These are phyloP conservation scores for Claviceps quebecensis DNA, from an alignment of 2,329 filamentous ascomycete genomes.

Conservation along the genomic window DNA sequence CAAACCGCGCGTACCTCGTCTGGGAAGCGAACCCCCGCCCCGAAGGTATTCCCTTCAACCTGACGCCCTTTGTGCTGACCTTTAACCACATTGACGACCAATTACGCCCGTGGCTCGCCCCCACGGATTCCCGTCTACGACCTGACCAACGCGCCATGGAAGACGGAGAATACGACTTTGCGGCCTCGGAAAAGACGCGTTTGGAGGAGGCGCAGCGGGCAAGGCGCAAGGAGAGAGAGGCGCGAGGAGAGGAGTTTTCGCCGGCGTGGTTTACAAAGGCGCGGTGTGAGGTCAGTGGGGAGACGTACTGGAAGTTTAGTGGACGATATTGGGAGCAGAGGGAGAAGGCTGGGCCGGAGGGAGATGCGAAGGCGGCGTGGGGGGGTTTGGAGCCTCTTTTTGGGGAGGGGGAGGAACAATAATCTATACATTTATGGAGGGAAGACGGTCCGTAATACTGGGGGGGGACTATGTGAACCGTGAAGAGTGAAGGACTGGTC, in stretches of 20 bases:
- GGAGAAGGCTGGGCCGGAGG: slow-evolving; percentile 46
- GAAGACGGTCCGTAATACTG: no score
- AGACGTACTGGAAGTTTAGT: slow-evolving; percentile 81
- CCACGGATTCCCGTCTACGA: slow-evolving; percentile 83
- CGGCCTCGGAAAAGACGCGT: slow-evolving; percentile 84
- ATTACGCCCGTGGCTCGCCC: slow-evolving; percentile 64
- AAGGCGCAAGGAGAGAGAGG: slow-evolving; percentile 58
- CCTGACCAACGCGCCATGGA: slow-evolving; percentile 98
- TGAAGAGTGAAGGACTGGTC: no score
- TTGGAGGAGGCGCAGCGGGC: slow-evolving; percentile 85
- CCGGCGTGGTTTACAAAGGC: slow-evolving; percentile 76
- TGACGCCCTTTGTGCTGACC: slow-evolving; percentile 89
- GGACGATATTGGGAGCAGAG: slow-evolving; percentile 76
- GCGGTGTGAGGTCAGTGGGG: slow-evolving; percentile 65
- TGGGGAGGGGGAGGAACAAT: slow-evolving; percentile 18
- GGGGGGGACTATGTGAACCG: no score
- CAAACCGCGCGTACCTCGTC: slow-evolving; percentile 70
- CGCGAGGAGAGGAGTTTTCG: slow-evolving; percentile 62
- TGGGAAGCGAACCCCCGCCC: slow-evolving; percentile 83
- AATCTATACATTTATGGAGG: no score
- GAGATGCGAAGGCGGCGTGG: slow-evolving; percentile 47
- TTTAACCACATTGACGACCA: slow-evolving; percentile 85
- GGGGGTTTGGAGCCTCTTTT: slow-evolving; percentile 66
- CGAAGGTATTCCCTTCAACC: slow-evolving; percentile 81
- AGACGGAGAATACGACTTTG: slow-evolving; percentile 90